Conservation (phyloP, 2,329 filamentous ascomycete species). For the Aspergillus ochraceus region DNA sequence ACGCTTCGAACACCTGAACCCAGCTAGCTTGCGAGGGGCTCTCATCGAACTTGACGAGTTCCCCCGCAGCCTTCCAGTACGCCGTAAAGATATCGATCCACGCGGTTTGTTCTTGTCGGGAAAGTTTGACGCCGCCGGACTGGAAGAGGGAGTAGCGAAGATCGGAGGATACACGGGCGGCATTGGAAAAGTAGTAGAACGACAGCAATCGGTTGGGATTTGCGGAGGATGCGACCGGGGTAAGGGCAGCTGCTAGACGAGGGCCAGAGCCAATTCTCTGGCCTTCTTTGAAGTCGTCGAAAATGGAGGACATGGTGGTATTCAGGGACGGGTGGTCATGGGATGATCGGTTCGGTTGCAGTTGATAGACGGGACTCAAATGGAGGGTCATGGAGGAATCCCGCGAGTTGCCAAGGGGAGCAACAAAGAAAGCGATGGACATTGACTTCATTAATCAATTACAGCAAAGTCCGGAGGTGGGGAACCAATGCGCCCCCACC, state of each 20-base stretch:
- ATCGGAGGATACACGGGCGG: constrained; percentile 65
- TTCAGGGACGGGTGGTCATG: constrained; percentile 9
- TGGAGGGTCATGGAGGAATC: constrained; percentile 3
- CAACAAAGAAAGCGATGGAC: neutral
- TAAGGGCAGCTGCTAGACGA: constrained; percentile 71
- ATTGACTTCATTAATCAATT: neutral
- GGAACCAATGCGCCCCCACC: constrained; percentile 4
- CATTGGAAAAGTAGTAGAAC: constrained; percentile 71
- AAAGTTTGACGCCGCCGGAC: constrained; percentile 55
- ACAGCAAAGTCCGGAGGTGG: neutral
- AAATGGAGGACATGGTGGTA: constrained; percentile 68
- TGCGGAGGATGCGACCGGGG: constrained; percentile 64
- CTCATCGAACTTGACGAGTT: constrained; percentile 68
- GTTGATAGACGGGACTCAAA: constrained; percentile 7
- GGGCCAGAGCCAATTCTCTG: constrained; percentile 67
- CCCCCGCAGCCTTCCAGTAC: constrained; percentile 80
- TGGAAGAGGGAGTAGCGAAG: constrained; percentile 71
- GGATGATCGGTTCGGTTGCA: neutral
- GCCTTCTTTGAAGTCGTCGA: constrained; percentile 71
- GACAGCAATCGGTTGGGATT: constrained; percentile 66
- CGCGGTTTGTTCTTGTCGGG: constrained; percentile 69
- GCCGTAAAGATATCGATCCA: constrained; percentile 83
- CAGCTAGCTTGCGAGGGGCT: constrained; percentile 60
- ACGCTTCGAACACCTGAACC: constrained; percentile 80
- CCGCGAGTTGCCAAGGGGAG: neutral